These are phyloP conservation scores for Mycena haematopus DNA, from an alignment of 768 basidiomycete species.

Conservation along the genomic window DNA sequence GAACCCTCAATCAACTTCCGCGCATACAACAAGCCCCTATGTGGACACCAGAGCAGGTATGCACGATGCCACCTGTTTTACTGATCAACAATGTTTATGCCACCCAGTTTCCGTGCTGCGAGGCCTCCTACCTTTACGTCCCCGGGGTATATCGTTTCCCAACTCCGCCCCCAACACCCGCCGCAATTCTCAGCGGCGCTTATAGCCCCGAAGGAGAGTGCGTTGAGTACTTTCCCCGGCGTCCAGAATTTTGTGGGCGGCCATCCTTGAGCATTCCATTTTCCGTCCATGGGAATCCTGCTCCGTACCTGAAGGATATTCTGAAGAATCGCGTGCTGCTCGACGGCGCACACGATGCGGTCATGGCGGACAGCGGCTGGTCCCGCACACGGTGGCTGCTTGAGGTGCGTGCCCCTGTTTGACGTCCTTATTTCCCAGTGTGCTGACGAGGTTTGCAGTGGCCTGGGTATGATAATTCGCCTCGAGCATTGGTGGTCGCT, in stretches of 20 bases:
- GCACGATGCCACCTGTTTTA: too few relatives aligned
- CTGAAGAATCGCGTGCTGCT: slow-evolving; percentile 10
- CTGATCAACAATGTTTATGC: neutral
- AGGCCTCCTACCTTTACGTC: neutral
- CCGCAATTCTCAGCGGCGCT: slow-evolving; percentile 9
- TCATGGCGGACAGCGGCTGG: slow-evolving; percentile 14
- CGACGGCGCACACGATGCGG: slow-evolving; percentile 11
- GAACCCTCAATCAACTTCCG: neutral
- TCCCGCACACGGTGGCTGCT: slow-evolving; percentile 18
- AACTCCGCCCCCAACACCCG: slow-evolving; percentile 11
- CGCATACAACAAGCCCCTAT: neutral
- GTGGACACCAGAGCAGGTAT: slow-evolving; percentile 7
- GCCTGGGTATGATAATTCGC: slow-evolving; percentile 11
- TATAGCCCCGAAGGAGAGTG: neutral
- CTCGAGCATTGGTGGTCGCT: neutral
- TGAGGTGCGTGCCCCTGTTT: slow-evolving; percentile 9
- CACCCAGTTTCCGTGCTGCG: slow-evolving; percentile 4
- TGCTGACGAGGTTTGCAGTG: slow-evolving; percentile 16
- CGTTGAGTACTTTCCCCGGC: slow-evolving; percentile 21
- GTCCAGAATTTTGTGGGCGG: slow-evolving; percentile 6
- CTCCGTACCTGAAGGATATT: slow-evolving; percentile 21
- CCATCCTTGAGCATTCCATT: slow-evolving; percentile 14
- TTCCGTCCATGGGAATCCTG: slow-evolving; percentile 14
- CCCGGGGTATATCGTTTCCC: slow-evolving; percentile 16
- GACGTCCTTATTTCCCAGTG: too few relatives aligned